Conservation (phyloP, 2,329 filamentous ascomycete genomes). For the Colletotrichum truncatum region DNA sequence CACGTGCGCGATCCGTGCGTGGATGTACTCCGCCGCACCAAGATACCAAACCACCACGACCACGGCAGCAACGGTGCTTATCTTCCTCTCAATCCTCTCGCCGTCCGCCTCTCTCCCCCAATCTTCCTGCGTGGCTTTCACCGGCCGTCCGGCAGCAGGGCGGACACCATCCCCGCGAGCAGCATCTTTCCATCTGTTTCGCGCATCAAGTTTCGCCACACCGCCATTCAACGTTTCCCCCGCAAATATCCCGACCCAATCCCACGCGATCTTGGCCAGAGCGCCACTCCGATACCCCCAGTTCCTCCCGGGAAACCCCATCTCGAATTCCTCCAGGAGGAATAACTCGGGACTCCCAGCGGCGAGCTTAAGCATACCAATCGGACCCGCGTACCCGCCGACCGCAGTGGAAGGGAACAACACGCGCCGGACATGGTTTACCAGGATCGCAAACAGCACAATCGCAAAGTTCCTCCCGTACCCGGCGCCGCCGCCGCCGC, state of each 20-base stretch:
- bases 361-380: conserved; percentile 47
- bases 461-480: conserved; percentile 34
- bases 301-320: not conserved
- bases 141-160: no score
- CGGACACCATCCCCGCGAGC: no score
- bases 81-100: not conserved
- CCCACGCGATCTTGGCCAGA: not conserved
- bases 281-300: not conserved
- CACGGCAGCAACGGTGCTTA: not conserved
- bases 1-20: conserved; percentile 38
- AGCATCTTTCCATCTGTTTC: not conserved
- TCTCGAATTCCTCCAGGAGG: conserved; percentile 36
- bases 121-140: not conserved
- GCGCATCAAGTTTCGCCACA: not conserved
- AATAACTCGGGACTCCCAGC: conserved; percentile 45
- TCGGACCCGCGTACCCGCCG: conserved; percentile 40
- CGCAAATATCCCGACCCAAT: not conserved
- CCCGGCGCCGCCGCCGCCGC: no score
- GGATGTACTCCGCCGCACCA: conserved; percentile 39
- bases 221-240: conserved; percentile 13
- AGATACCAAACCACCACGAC: conserved; percentile 39
- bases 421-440: conserved; percentile 49
- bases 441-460: conserved; percentile 44
- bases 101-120: no score
- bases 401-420: conserved; percentile 40